Base-by-base conservation (phyloP, 331 rosid species). In the Rosa hybrid region DNA sequence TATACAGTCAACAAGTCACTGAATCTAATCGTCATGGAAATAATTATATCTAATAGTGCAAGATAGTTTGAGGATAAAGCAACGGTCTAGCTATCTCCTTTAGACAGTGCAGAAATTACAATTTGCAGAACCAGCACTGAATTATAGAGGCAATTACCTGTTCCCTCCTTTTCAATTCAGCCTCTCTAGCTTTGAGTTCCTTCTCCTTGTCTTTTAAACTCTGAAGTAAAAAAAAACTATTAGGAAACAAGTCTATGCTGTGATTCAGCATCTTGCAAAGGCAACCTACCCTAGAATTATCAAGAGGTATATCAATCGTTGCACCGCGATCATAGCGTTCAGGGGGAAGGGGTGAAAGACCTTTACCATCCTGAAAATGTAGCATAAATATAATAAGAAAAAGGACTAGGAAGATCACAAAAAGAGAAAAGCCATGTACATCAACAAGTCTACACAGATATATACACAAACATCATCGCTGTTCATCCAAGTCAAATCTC, bases 281-380 rank as follows among this genome's bases (percentile, higher is more conserved):
- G 45, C 49, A 59, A 64, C 86, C 75, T 73, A 92, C 98, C 91
- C 80, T 78, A 27, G 81, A 10, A 72, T 34, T 65, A 50, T 88
- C 90, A 78, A 92, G 94, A 83, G 97, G 94, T 80, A 94, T 92
- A 84, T 92, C 97, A 74, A 90, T 79, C 5, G 97, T 94, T 78
- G 94, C 90, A 67, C 92, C 90, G 7, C 98, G 97, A 85, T 90
- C 97, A 77, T 92, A 90, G 45, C 94, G 97, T 82, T 94, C 98
- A 5, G 86, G 98, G 77, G 97, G 91, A 78, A 94, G 97, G 50
- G 97, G 97, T 73, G 92, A 81, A 59, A 92, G 93, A 34, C 39
- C 87, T 80, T 92, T 72, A 81, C 75, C 82, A 93, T 90, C 88
- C 97, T 90, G 64, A 85, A 86, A 82, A 83, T 83, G 62, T 64